These are phyloP conservation scores for Capsicum pubescens DNA, from an alignment of 257 asterid genomes.

Conservation along the genomic window DNA sequence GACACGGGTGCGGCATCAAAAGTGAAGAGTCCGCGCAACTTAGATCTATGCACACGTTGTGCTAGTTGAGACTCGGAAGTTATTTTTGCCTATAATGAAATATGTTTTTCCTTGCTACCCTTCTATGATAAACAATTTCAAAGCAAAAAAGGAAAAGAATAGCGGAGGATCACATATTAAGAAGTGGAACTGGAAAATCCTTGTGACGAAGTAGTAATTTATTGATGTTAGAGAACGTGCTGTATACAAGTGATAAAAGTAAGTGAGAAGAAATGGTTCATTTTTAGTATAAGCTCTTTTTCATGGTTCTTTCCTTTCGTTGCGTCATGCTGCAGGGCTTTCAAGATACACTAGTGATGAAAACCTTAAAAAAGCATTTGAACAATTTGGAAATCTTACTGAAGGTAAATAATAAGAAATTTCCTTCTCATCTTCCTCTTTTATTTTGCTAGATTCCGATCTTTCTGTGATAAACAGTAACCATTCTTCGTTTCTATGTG, in stretches of 20 bases:
- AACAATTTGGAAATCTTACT: conserved; percentile 71
- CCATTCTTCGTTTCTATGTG: conserved; percentile 3
- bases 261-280: conserved; percentile 7
- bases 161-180: neutral
- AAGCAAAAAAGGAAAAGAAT: too few species aligned
- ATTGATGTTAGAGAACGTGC: neutral
- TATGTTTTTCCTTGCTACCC: neutral
- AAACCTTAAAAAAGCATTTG: conserved; percentile 68
- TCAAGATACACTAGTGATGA: conserved; percentile 82
- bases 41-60: too few species aligned
- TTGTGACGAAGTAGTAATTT: neutral
- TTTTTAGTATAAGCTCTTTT: neutral
- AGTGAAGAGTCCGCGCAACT: too few species aligned
- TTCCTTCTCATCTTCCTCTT: neutral
- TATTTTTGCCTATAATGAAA: too few species aligned
- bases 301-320: neutral
- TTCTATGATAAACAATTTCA: neutral
- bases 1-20: too few species aligned
- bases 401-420: conserved; percentile 55
- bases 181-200: neutral
- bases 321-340: conserved; percentile 60
- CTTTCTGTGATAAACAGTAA: conserved; percentile 26
- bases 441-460: neutral
- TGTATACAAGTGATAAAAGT: neutral
- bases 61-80: too few species aligned